Evolutionary conservation across 106 monocot genomes (phyloP), one percentile per base, ranked within the genome.

Genomic region (Dactylorhiza incarnata): DNA sequence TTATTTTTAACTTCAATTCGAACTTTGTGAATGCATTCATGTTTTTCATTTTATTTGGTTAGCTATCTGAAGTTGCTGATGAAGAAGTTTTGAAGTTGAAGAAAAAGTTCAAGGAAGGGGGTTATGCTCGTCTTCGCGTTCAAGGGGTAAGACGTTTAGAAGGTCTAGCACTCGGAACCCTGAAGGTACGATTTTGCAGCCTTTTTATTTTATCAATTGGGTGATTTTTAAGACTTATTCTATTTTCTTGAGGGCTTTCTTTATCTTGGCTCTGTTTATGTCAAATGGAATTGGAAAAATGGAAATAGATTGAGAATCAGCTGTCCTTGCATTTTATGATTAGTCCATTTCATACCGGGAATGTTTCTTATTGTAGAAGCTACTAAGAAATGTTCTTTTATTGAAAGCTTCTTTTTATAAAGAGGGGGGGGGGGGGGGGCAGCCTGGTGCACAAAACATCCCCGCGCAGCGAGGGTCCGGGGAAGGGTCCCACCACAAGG

Each of bases 71-170:
- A 80, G 83, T 79, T 20, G 79, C 87, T 80, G 91, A 88, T 80
- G 89, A 84, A 68, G 83, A 89, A 78, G 79, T 76, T 72, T 25
- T 69, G 14, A 94, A 88, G 72, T 58, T 91, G 71, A 87, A 88
- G 62, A 99, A 99, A 63, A 94, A 84, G 72, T 99, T 91, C 62
- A 99, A 88, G 71, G 88, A 85, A 81, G 91, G 87, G 3, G 76
- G 54, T 78, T 25, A 54, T 78, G 81, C 86, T 78, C 89, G 97
- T 78, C 82, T 90, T 73, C 97, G 97, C 62, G 22, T 99, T 79
- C 78, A 87, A 80, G 91, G 89, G 76, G 58, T 86, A 13, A 87
- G 83, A 62, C 73, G 85, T 85, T 79, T 99, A 50, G 97, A 99
- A 83, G 97, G 97, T 68, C 54, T 94, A 23, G 91, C 91, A 72